Conservation (phyloP, 768 basidiomycete genomes). For the Albatrellus ellisii region DNA sequence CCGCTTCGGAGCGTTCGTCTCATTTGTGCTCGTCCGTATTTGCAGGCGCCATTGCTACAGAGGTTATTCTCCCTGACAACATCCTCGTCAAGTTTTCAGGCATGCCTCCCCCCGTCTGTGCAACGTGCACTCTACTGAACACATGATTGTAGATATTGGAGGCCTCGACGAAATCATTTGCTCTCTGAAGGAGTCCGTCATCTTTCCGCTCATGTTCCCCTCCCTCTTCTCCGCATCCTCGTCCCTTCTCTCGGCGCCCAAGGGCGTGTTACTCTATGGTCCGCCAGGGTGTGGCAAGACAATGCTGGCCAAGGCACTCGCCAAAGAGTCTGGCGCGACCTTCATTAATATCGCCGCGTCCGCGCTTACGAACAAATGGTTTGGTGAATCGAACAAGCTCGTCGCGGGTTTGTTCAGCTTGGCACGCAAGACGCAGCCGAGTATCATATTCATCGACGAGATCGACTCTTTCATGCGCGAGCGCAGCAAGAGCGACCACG, state of each 20-base stretch:
- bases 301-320: slow-evolving; percentile 97
- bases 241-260: slow-evolving; percentile 78
- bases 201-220: slow-evolving; percentile 88
- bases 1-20: neutral
- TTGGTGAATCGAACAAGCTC: slow-evolving; percentile 87
- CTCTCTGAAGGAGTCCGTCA: slow-evolving; percentile 88
- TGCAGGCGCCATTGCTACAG: slow-evolving; percentile 74
- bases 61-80: slow-evolving; percentile 88
- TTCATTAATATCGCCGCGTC: slow-evolving; percentile 84
- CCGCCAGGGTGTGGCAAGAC: slow-evolving; percentile 99
- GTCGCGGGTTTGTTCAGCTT: slow-evolving; percentile 91
- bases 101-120: too few species aligned
- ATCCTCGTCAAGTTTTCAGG: slow-evolving; percentile 67
- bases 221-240: slow-evolving; percentile 75
- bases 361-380: slow-evolving; percentile 72
- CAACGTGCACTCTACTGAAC: too few species aligned
- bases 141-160: slow-evolving; percentile 55
- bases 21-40: slow-evolving; percentile 7
- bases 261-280: slow-evolving; percentile 91
- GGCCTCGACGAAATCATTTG: slow-evolving; percentile 86
- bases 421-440: slow-evolving; percentile 85
- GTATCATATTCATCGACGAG: slow-evolving; percentile 98
- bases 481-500: slow-evolving; percentile 81
- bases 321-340: slow-evolving; percentile 93
- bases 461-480: slow-evolving; percentile 93